Evolutionary conservation across 2,329 filamentous ascomycete genomes (phyloP).

Genomic region (Amphichorda felina): DNA sequence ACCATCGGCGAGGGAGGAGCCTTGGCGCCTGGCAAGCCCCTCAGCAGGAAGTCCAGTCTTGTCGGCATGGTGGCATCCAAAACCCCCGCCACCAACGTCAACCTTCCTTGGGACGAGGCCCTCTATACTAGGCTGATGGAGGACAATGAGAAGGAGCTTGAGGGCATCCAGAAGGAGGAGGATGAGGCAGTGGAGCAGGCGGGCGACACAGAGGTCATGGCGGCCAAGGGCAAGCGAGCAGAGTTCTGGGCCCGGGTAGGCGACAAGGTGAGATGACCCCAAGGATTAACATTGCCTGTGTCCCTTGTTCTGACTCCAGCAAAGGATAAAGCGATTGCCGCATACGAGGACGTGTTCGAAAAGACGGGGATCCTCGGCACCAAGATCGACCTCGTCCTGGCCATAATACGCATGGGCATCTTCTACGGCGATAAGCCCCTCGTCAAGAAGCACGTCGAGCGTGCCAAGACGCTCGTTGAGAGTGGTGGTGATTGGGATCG

Average conservation of each 20-base stretch:
- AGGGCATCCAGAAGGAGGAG: conserved; percentile 70
- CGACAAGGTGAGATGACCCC: conserved; percentile 61
- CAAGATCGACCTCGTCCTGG: conserved; percentile 94
- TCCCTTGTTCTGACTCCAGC: not conserved
- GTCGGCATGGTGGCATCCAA: conserved; percentile 67
- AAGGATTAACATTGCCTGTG: not conserved
- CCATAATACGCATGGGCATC: conserved; percentile 87
- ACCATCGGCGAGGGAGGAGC: conserved; percentile 51
- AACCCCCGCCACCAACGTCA: conserved; percentile 50
- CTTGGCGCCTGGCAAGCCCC: conserved; percentile 40
- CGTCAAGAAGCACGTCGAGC: conserved; percentile 88
- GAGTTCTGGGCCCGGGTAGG: conserved; percentile 94
- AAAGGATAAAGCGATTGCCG: conserved; percentile 86
- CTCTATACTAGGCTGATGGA: conserved; percentile 68
- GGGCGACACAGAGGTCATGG: conserved; percentile 89
- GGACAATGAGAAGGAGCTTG: conserved; percentile 69
- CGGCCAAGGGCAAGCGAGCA: conserved; percentile 84
- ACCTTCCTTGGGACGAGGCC: conserved; percentile 81
- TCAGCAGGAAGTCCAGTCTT: conserved; percentile 56
- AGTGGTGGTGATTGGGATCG: conserved; percentile 97
- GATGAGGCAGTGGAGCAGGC: conserved; percentile 94
- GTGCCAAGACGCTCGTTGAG: conserved; percentile 82
- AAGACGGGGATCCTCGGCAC: conserved; percentile 95
- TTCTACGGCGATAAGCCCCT: conserved; percentile 92
- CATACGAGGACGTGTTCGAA: conserved; percentile 87